Percentiles rank a stretch among this genome's conserved stretches.
Evolutionary conservation across 352 stramenopile species (phyloP).

Genomic region (Globisporangium echinulatum): DNA sequence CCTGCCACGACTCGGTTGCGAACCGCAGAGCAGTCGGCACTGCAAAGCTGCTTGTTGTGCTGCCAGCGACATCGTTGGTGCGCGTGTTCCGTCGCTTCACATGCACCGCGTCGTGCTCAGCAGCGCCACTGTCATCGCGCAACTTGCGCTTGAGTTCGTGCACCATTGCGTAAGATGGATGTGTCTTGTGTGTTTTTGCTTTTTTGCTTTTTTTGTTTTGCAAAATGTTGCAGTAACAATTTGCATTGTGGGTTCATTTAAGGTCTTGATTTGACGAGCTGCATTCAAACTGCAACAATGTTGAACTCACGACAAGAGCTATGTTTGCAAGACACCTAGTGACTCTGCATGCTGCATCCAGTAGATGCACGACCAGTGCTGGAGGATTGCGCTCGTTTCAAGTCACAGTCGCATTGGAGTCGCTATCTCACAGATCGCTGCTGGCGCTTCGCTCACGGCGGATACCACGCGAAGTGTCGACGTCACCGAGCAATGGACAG

Average conservation of each 20-base stretch:
- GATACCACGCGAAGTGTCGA: slow-evolving; percentile 11
- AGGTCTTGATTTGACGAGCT: no score
- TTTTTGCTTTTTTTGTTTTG: not conserved
- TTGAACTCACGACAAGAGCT: no score
- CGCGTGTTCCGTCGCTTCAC: no score
- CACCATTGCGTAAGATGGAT: not conserved
- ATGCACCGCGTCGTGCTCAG: not conserved
- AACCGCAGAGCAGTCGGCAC: slow-evolving; percentile 19
- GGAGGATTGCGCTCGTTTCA: no score
- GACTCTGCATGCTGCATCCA: no score
- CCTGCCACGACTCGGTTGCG: slow-evolving; percentile 47
- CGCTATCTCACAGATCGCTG: no score
- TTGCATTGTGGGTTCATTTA: not conserved
- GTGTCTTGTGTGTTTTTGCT: not conserved
- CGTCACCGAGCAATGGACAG: slow-evolving; percentile 61
- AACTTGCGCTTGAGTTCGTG: slow-evolving; percentile 24
- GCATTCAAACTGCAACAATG: no score
- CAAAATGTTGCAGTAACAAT: not conserved
- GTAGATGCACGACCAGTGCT: no score
- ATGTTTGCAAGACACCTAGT: no score
- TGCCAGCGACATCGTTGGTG: not conserved
- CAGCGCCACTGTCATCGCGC: slow-evolving; percentile 11
- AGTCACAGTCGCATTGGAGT: no score
- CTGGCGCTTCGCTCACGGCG: not conserved
- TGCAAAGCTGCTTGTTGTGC: not conserved